phyloP scores from a whole-genome alignment of 2,329 filamentous ascomycete genomes.

The Arthrocladium fulminans region DNA sequence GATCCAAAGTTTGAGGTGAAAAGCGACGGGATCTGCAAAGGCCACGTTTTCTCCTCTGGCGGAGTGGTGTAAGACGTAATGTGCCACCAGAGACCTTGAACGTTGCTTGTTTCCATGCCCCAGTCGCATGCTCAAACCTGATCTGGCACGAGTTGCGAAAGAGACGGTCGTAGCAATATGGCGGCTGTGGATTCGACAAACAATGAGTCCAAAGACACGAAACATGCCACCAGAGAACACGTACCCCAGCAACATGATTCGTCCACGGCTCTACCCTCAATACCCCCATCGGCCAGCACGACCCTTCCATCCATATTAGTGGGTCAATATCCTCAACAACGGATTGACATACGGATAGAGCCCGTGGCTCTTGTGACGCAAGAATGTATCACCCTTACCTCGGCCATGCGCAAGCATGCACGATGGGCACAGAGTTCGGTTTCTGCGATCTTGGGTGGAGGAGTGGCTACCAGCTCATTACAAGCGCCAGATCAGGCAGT shows the following conservation, averaged over 20 bases:
- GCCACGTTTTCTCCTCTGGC: neutral
- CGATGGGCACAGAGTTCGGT: constrained; percentile 95
- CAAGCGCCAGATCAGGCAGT: neutral
- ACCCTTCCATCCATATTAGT: neutral
- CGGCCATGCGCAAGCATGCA: constrained; percentile 94
- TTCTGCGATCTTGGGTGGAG: constrained; percentile 82
- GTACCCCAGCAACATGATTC: neutral
- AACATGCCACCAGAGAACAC: neutral
- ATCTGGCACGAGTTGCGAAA: neutral
- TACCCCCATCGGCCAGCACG: neutral
- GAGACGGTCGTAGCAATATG: neutral
- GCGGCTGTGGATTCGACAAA: neutral
- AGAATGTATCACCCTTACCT: constrained; percentile 97
- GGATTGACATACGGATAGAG: constrained; percentile 62
- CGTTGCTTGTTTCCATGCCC: neutral
- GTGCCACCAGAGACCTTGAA: neutral
- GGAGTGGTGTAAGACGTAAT: neutral
- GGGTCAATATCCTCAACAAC: neutral
- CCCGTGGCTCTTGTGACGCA: constrained; percentile 90
- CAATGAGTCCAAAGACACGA: neutral
- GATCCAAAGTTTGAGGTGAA: no score
- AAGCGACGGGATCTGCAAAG: no score
- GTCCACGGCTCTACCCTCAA: neutral
- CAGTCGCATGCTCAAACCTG: neutral
- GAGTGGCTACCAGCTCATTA: constrained; percentile 29